phyloP scores from a whole-genome alignment of 495 filamentous ascomycete species.

The Xylaria intraflava region DNA sequence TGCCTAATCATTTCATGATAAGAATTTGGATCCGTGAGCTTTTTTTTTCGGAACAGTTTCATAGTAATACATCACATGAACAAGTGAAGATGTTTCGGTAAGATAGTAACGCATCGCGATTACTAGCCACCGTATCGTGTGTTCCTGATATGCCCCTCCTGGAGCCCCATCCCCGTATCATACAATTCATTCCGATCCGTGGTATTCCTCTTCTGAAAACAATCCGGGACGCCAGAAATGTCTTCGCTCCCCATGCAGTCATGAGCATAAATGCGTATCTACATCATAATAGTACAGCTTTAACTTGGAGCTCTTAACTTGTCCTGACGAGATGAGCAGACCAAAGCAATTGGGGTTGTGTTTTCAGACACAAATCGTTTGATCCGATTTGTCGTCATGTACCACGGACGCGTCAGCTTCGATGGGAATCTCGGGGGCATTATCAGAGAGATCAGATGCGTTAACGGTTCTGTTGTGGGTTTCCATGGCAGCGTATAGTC shows the following conservation, averaged over 20 bases:
- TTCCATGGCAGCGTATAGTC: conserved; percentile 39
- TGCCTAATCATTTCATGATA: too few species aligned
- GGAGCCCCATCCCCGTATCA: neutral
- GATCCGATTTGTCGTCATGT: neutral
- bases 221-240: conserved; percentile 6
- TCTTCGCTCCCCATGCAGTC: conserved; percentile 1
- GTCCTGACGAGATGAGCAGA: neutral
- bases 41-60: too few species aligned
- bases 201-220: conserved; percentile 5
- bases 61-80: neutral
- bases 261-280: conserved; percentile 8
- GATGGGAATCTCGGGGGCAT: conserved; percentile 11
- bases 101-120: neutral
- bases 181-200: conserved; percentile 1
- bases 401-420: conserved; percentile 10
- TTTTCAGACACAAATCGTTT: conserved; percentile 1
- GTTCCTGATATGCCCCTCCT: neutral
- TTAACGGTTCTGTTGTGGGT: conserved; percentile 14
- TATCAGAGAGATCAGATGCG: conserved; percentile 15
- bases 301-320: neutral
- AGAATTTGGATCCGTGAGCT: too few species aligned
- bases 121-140: neutral
- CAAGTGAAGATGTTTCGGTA: neutral
- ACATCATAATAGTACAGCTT: conserved; percentile 8
- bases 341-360: neutral